Base-by-base conservation (phyloP, 1,284 basidiomycete genomes). In the Bjerkandera adusta region DNA sequence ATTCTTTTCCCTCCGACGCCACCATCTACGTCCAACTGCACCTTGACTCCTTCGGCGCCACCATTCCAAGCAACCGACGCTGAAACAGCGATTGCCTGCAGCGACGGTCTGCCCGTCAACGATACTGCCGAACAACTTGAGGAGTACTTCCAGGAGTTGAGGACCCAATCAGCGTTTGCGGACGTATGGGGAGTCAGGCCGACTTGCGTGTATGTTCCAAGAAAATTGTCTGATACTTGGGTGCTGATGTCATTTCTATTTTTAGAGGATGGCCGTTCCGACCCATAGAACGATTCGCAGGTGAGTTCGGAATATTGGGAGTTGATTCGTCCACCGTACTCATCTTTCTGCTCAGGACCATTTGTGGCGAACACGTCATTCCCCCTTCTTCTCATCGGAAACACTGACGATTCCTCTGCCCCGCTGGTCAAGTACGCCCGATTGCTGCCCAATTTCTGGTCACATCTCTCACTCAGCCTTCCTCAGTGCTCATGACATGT, bases 401-500 rank as follows among this genome's bases (percentile, higher is more conserved):
- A 55, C 38, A 51, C 45, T 15, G 51, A 44, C 10, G 54, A 49
- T 29, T 43, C 48, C 15, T 42, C 37, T 13, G 45, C 48, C 8
- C 48, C 48, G 11, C 48, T 45, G 5, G 5, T 16, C 13, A 20
- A 44, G 48, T 49, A 45, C 36, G 36, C 18, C 21, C 10, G 27
- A 5, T 12, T 25, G 34, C 13, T 40, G 3, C 36, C 24, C 21
- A 16, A n/a, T 7, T 6, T 36, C n/a, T n/a, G n/a, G n/a, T n/a
- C n/a, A n/a, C n/a, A n/a, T n/a, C n/a, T n/a, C n/a, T n/a, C n/a
- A n/a, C n/a, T n/a, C n/a, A n/a, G n/a, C n/a, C n/a, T n/a, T n/a
- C n/a, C n/a, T n/a, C 36, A 57, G 57, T 34, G 57, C 57, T 3
- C 49, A 56, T 26, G 50, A 47, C 24, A 54, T 59, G 38, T 43